Base-by-base conservation (phyloP, 2,329 filamentous ascomycete genomes). In the Akanthomyces muscarius region DNA sequence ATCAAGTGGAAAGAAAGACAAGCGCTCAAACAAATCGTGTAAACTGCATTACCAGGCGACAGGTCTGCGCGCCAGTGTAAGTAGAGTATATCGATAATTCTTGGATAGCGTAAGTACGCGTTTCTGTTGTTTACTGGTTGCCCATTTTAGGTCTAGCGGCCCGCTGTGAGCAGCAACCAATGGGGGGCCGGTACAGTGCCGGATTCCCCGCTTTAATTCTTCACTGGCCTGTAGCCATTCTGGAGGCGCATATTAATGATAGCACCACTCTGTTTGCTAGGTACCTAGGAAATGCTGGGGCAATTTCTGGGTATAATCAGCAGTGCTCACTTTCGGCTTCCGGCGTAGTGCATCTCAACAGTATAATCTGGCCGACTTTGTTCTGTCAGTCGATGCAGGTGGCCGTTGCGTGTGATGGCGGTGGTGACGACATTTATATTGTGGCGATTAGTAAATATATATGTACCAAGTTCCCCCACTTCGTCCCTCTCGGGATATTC, bases 91-190 rank as follows among this genome's bases (percentile, higher is more conserved):
- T 56, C 61, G 53, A 53, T 63, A 57, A 62, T 48, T 48, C 44
- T 18, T 65, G 62, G 63, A 55, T 63, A 61, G 56, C 30, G 14
- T 1, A 61, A 66, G 67, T 65, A 69, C 71, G 71, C 70, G 72
- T 73, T 71, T 60, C 58, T 64, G 54, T 75, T 79, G 77, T 79
- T 80, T 80, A 80, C 78, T 78, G 73, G 65, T 33, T 69, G 65
- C 68, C 73, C 70, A 63, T 42, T 72, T 75, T 66, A 28, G 70
- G 75, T 65, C 68, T 78, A 77, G 75, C 66, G 66, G 62, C 36
- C 8, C 3, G n/a, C 13, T 6, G 14, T 16, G 6, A 4, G 2
- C 6, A 10, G 2, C 48, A 54, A 30, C 61, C 54, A 58, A 63
- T 58, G 54, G 21, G 13, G 8, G 14, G 58, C 41, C 25, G 11